phyloP scores from a whole-genome alignment of 2,329 filamentous ascomycete genomes.

The Colletotrichum sp. region DNA sequence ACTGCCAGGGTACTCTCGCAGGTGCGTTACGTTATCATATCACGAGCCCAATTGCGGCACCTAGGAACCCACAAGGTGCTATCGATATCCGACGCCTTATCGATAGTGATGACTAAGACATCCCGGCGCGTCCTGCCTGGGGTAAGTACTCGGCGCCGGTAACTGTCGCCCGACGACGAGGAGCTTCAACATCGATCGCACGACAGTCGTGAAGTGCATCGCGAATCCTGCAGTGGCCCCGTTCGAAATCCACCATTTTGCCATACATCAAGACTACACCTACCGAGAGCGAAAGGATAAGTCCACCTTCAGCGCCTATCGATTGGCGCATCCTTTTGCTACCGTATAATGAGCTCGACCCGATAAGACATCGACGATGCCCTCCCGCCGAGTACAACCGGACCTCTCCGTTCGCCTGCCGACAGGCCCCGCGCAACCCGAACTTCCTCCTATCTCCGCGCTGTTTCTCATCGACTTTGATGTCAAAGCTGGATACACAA shows the following conservation, averaged over 20 bases:
- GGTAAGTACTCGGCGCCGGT: neutral
- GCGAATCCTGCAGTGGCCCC: neutral
- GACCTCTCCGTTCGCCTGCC: constrained; percentile 43
- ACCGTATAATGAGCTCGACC: constrained; percentile 7
- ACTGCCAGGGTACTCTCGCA: neutral
- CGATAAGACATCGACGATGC: constrained; percentile 10
- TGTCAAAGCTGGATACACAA: constrained; percentile 88
- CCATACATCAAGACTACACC: neutral
- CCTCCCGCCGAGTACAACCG: constrained; percentile 43
- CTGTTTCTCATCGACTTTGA: constrained; percentile 92
- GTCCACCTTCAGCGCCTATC: neutral
- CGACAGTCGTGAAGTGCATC: constrained; percentile 8
- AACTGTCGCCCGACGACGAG: constrained; percentile 3
- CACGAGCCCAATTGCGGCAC: neutral
- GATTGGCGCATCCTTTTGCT: neutral
- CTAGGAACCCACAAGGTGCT: neutral
- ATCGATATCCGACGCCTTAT: constrained; percentile 1
- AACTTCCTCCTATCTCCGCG: constrained; percentile 71
- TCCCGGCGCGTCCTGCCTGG: neutral
- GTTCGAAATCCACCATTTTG: neutral
- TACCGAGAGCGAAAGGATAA: neutral
- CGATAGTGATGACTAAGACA: constrained; percentile 9
- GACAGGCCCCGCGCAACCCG: constrained; percentile 38
- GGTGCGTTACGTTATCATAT: neutral
- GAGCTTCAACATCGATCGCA: constrained; percentile 20